Conservation (phyloP, 78 protist species). For the Dictyostelium brefeldianum region DNA sequence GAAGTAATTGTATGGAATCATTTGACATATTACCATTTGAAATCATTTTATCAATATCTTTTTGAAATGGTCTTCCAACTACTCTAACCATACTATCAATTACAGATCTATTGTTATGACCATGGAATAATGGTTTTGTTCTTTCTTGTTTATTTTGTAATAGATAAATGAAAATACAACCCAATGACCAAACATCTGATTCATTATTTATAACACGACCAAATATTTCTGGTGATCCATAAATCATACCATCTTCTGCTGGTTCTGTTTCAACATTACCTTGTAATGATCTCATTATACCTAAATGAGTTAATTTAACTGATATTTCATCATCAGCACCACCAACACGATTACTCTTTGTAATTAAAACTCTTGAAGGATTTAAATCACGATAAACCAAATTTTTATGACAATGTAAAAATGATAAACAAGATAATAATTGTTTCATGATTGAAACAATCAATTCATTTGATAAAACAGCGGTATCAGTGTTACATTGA, state of each 20-base stretch:
- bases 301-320: slow-evolving; percentile 48
- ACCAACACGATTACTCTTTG: not conserved
- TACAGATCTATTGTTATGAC: slow-evolving; percentile 33
- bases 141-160: slow-evolving; percentile 55
- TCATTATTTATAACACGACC: slow-evolving; percentile 27
- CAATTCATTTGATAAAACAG: not conserved
- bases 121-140: slow-evolving; percentile 26
- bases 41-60: slow-evolving; percentile 31
- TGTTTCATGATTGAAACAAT: slow-evolving; percentile 44
- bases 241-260: slow-evolving; percentile 37
- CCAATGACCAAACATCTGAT: slow-evolving; percentile 75
- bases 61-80: slow-evolving; percentile 53
- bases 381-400: slow-evolving; percentile 53
- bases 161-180: slow-evolving; percentile 44
- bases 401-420: slow-evolving; percentile 4
- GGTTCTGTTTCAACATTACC: slow-evolving; percentile 50
- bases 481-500: not conserved
- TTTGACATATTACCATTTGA: slow-evolving; percentile 1
- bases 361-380: slow-evolving; percentile 29
- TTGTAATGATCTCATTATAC: slow-evolving; percentile 49
- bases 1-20: slow-evolving; percentile 4
- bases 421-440: slow-evolving; percentile 5
- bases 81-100: slow-evolving; percentile 36
- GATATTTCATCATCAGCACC: not conserved
- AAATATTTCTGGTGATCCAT: slow-evolving; percentile 57